Evolutionary conservation across 2,329 filamentous ascomycete species (phyloP).

Genomic region (Aspergillus sp.): DNA sequence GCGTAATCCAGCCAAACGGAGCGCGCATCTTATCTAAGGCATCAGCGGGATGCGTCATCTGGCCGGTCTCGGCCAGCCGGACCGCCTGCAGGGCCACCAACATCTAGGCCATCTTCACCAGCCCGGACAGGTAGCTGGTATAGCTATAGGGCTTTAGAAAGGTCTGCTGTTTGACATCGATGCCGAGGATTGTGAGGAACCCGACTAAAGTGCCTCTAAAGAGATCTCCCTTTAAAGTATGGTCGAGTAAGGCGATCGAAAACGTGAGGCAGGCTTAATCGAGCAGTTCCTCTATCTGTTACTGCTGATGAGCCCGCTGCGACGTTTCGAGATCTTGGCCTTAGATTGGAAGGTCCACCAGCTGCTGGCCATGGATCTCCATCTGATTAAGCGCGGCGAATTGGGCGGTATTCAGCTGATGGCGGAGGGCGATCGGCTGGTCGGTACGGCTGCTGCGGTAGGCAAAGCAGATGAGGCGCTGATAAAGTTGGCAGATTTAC

Average conservation of each 20-base stretch:
- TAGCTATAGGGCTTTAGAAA: conserved; percentile 4
- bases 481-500: too few species aligned
- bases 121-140: too few species aligned
- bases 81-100: neutral
- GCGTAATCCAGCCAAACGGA: conserved; percentile 1
- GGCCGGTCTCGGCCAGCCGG: neutral
- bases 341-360: neutral
- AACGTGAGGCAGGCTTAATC: neutral
- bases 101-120: conserved; percentile 6
- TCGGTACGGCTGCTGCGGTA: too few species aligned
- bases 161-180: neutral
- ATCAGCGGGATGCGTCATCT: neutral
- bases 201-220: neutral
- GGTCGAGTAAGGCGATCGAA: conserved; percentile 1
- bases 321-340: neutral
- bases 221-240: neutral
- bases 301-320: neutral
- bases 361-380: neutral
- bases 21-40: neutral
- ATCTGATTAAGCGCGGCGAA: too few species aligned
- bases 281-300: neutral
- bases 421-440: too few species aligned
- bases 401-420: too few species aligned
- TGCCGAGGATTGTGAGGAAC: neutral
- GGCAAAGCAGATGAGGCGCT: neutral